These are phyloP conservation scores for Clathrus columnatus DNA, from an alignment of 768 basidiomycete genomes.

Conservation along the genomic window DNA sequence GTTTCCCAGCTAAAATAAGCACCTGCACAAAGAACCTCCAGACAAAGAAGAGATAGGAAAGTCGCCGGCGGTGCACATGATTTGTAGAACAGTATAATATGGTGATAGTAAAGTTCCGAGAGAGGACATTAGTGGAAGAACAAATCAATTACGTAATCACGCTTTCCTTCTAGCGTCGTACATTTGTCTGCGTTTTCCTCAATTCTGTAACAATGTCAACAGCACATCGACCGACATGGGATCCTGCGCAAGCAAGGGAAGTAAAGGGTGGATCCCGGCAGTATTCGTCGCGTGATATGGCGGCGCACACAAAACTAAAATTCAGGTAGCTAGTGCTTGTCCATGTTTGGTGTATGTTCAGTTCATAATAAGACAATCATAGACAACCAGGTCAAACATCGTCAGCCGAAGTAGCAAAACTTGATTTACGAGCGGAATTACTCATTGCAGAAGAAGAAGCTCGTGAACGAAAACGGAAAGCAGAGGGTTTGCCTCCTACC, in stretches of 20 bases:
- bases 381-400: slow-evolving; percentile 91
- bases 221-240: slow-evolving; percentile 95
- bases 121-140: no score
- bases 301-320: slow-evolving; percentile 94
- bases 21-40: no score
- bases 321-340: slow-evolving; percentile 72
- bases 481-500: slow-evolving; percentile 51
- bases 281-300: slow-evolving; percentile 89
- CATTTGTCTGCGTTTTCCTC: no score
- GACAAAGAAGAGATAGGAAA: no score
- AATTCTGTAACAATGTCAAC: slow-evolving; percentile 56
- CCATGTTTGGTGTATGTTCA: background rate
- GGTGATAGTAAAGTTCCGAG: no score
- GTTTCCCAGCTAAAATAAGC: no score
- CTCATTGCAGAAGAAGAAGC: slow-evolving; percentile 82
- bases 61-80: no score
- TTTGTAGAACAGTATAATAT: no score
- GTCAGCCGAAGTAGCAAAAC: slow-evolving; percentile 59
- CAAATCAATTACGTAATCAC: no score
- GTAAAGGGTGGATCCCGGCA: slow-evolving; percentile 88
- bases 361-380: background rate
- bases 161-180: no score
- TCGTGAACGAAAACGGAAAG: slow-evolving; percentile 84
- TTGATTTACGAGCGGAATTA: slow-evolving; percentile 78
- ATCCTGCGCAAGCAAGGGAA: slow-evolving; percentile 89